phyloP scores from a whole-genome alignment of 495 filamentous ascomycete species.

The Articulospora tetracladia region DNA sequence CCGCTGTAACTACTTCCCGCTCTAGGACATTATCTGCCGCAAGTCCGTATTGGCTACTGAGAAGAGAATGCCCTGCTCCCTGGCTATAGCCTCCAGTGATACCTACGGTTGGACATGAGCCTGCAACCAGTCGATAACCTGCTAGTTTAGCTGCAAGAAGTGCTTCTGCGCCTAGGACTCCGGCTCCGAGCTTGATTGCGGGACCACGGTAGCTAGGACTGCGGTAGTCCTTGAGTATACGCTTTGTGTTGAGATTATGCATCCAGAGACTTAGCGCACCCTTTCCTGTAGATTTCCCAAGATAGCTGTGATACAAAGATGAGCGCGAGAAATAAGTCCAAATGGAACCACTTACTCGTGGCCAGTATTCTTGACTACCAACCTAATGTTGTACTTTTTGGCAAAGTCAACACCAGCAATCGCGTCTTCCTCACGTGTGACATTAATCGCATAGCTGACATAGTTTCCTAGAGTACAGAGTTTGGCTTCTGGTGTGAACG shows the following conservation, averaged over 20 bases:
- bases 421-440: constrained; percentile 37
- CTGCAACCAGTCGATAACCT: constrained; percentile 47
- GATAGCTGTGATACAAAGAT: constrained; percentile 22
- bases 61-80: constrained; percentile 57
- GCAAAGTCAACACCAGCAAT: constrained; percentile 50
- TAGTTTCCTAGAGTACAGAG: constrained; percentile 57
- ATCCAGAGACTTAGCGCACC: constrained; percentile 49
- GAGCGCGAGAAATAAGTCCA: neutral
- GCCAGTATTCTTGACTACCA: constrained; percentile 41
- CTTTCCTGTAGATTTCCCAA: constrained; percentile 46
- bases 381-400: constrained; percentile 33
- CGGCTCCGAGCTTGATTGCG: constrained; percentile 45
- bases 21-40: constrained; percentile 55
- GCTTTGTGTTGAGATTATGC: constrained; percentile 44
- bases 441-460: constrained; percentile 51
- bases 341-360: constrained; percentile 31
- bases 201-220: constrained; percentile 36
- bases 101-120: constrained; percentile 47
- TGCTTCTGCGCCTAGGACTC: constrained; percentile 49
- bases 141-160: constrained; percentile 37
- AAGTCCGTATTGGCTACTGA: constrained; percentile 49
- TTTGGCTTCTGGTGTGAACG: constrained; percentile 41
- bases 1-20: constrained; percentile 52
- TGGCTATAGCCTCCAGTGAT: constrained; percentile 46
- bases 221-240: constrained; percentile 36